Evolutionary conservation across 2,329 filamentous ascomycete species (phyloP).

Genomic region (Cryphonectria carpinicola): DNA sequence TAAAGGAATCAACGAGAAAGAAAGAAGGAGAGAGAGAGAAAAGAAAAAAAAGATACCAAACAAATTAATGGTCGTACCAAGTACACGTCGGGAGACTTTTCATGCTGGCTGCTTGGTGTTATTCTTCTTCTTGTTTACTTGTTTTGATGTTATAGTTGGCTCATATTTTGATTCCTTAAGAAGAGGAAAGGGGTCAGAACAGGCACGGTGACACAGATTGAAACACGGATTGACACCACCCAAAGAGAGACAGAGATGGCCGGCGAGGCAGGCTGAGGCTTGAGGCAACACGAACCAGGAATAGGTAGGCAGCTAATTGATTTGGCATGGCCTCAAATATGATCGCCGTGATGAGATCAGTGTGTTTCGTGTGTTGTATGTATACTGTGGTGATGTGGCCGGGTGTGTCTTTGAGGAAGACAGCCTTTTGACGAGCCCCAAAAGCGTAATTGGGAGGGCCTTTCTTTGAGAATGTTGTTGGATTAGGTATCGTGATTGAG

Average conservation of each 20-base stretch:
- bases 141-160: not conserved
- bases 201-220: not conserved
- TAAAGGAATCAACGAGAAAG: not conserved
- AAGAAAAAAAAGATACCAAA: not conserved
- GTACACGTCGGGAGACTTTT: not conserved
- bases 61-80: slow-evolving; percentile 6
- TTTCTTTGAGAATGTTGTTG: too few relatives aligned
- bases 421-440: too few relatives aligned
- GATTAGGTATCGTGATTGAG: too few relatives aligned
- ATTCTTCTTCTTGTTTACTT: not conserved
- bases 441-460: too few relatives aligned
- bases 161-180: not conserved
- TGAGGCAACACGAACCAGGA: not conserved
- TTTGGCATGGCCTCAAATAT: not conserved
- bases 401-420: too few relatives aligned
- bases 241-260: not conserved
- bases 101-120: not conserved
- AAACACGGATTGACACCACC: slow-evolving; percentile 20
- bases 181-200: not conserved
- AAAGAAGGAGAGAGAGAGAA: not conserved
- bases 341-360: not conserved
- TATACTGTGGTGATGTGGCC: not conserved
- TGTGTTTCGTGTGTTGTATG: not conserved
- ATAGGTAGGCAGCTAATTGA: not conserved
- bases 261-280: not conserved